Evolutionary conservation across 441 rosid species (phyloP), one percentile per base, ranked within the genome.

Genomic region (Populus trichocarpa): DNA sequence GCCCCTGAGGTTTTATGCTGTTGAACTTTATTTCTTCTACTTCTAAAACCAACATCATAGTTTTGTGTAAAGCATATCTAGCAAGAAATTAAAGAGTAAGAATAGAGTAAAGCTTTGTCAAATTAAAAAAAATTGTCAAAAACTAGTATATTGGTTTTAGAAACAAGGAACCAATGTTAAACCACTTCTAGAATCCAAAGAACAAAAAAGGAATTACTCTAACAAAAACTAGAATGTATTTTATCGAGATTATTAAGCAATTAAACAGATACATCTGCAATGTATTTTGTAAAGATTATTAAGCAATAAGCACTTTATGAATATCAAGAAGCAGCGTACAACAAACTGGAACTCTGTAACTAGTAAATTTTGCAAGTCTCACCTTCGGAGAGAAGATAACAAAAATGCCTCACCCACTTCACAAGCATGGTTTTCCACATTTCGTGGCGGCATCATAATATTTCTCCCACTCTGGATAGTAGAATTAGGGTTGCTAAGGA

Each of bases 341-440:
- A 42, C 35, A 10, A 70, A 50, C 36, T 50, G 42, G 50, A 69
- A 46, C 61, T 35, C 22, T 4, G 35, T 22, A 67, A 75, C 64
- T 42, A 68, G 18, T n/a, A 75, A 57, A 71, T 73, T 65, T 67
- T 81, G 66, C 66, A 63, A 71, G 74, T 38, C 74, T 83, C 77
- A 97, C 99, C 99, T 95, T 83, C 98, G 85, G 28, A 97, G 86
- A 33, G 96, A 89, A 68, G 99, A 93, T 70, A 94, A 82, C 77
- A 95, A 81, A 85, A 87, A 88, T 30, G 97, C 91, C 86, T 95
- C 99, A 79, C 97, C 93, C 68, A 95, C 93, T 82, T 93, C 93
- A 80, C 98, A 92, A 14, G 81, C 86, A 84, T 90, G 84, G 80
- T 67, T 92, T 82, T 95, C 98, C 76, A 84, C 84, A 83, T 91